These are phyloP conservation scores for Aspergillus sojae DNA, from an alignment of 2,329 filamentous ascomycete genomes.

Conservation along the genomic window DNA sequence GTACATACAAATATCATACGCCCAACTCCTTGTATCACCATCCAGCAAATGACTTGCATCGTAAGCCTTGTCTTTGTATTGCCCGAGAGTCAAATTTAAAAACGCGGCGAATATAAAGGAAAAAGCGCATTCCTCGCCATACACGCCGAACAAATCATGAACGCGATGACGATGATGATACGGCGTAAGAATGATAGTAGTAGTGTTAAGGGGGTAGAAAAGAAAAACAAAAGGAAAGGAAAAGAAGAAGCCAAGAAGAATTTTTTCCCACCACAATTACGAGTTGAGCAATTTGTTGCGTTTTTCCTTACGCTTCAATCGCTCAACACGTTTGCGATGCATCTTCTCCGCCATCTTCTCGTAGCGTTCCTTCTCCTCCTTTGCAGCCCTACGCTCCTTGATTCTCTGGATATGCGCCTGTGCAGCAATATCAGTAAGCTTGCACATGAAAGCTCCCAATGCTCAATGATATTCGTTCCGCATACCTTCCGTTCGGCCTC, in stretches of 20 bases:
- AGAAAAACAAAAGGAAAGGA: neutral
- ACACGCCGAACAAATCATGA: neutral
- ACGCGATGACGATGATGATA: neutral
- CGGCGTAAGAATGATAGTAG: neutral
- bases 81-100: neutral
- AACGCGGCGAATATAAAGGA: neutral
- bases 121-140: neutral
- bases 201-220: neutral
- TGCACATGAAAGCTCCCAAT: neutral
- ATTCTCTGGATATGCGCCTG: slow-evolving; percentile 77
- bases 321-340: slow-evolving; percentile 92
- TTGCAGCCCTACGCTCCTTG: slow-evolving; percentile 81
- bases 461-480: slow-evolving; percentile 1
- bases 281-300: slow-evolving; percentile 62
- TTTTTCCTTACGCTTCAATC: slow-evolving; percentile 94
- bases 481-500: slow-evolving; percentile 81
- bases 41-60: neutral
- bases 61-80: neutral
- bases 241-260: neutral
- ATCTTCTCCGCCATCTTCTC: slow-evolving; percentile 96
- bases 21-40: neutral
- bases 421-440: slow-evolving; percentile 9
- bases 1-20: neutral
- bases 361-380: slow-evolving; percentile 91
- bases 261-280: slow-evolving; percentile 26